phyloP scores from a whole-genome alignment of 495 filamentous ascomycete genomes.

The Viridothelium virens region DNA sequence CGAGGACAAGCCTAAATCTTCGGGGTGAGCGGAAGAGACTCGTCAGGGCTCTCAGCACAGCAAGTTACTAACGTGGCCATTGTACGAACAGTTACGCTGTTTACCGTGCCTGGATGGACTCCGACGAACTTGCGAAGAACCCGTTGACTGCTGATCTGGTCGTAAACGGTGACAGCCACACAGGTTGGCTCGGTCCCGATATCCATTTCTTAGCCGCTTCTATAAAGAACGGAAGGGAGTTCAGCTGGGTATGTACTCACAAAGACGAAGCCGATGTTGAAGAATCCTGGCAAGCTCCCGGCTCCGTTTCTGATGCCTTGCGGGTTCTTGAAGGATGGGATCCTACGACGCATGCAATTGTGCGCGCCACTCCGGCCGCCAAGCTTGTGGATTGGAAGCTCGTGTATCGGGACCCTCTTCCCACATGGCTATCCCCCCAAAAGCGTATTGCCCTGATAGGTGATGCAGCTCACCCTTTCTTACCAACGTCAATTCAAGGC shows the following conservation, averaged over 20 bases:
- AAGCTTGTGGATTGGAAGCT: constrained; percentile 34
- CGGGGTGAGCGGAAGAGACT: background rate
- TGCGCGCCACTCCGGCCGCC: constrained; percentile 30
- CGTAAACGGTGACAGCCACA: constrained; percentile 27
- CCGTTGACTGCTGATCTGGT: constrained; percentile 29
- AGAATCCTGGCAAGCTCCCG: constrained; percentile 30
- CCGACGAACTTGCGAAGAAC: constrained; percentile 27
- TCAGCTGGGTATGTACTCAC: constrained; percentile 35
- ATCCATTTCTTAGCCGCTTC: constrained; percentile 32
- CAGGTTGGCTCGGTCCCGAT: constrained; percentile 32
- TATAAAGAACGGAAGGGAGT: constrained; percentile 30
- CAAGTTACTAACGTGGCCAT: background rate
- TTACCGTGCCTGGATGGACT: constrained; percentile 33
- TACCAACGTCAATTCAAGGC: constrained; percentile 34
- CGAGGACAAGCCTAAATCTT: constrained; percentile 51
- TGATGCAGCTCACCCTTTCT: constrained; percentile 35
- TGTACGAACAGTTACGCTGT: constrained; percentile 49
- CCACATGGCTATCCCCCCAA: constrained; percentile 31
- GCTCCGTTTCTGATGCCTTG: constrained; percentile 28
- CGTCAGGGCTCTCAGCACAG: background rate
- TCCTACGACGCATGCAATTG: constrained; percentile 29
- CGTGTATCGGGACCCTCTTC: constrained; percentile 32
- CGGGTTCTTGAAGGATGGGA: constrained; percentile 31
- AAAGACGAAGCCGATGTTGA: constrained; percentile 32
- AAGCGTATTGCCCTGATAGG: constrained; percentile 31